Evolutionary conservation across 140 eudicot genomes (phyloP).

Genomic region (Erigeron philadelphicus): DNA sequence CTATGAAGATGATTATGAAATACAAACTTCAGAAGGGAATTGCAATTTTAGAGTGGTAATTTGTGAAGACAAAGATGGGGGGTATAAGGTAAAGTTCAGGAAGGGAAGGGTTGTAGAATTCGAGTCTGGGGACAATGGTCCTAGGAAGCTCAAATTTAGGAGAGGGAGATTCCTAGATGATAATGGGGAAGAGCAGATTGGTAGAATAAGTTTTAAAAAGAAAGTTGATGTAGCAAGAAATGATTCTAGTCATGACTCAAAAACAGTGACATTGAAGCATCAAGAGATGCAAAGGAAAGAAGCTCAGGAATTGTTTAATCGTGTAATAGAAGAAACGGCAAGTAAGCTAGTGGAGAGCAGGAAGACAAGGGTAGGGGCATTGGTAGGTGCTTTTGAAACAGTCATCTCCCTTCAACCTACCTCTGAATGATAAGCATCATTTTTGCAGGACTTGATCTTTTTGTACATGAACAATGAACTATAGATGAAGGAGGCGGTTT

Average conservation of each 20-base stretch:
- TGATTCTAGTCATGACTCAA: constrained; percentile 18
- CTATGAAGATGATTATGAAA: constrained; percentile 29
- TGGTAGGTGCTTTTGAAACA: constrained; percentile 87
- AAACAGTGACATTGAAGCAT: constrained; percentile 55
- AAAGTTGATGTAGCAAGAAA: background rate
- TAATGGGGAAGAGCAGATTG: too few species aligned
- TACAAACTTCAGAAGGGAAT: constrained; percentile 22
- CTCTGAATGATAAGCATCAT: constrained; percentile 14
- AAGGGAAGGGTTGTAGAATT: constrained; percentile 52
- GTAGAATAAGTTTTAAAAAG: too few species aligned
- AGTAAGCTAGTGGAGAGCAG: constrained; percentile 65
- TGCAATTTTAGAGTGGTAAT: constrained; percentile 24
- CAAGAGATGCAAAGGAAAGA: constrained; percentile 59
- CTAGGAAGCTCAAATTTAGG: constrained; percentile 58
- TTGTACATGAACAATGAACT: constrained; percentile 7
- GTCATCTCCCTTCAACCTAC: constrained; percentile 64
- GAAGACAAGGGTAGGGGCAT: constrained; percentile 72
- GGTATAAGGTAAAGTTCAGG: constrained; percentile 47
- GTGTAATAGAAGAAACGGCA: constrained; percentile 69
- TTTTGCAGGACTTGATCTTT: background rate
- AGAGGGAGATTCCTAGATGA: constrained; percentile 34
- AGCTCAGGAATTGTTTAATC: constrained; percentile 52
- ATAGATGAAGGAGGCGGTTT: background rate
- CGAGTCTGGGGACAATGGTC: constrained; percentile 36
- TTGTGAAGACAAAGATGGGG: constrained; percentile 33